These are phyloP conservation scores for Scleroderma citrinum DNA, from an alignment of 768 basidiomycete genomes.

Conservation along the genomic window DNA sequence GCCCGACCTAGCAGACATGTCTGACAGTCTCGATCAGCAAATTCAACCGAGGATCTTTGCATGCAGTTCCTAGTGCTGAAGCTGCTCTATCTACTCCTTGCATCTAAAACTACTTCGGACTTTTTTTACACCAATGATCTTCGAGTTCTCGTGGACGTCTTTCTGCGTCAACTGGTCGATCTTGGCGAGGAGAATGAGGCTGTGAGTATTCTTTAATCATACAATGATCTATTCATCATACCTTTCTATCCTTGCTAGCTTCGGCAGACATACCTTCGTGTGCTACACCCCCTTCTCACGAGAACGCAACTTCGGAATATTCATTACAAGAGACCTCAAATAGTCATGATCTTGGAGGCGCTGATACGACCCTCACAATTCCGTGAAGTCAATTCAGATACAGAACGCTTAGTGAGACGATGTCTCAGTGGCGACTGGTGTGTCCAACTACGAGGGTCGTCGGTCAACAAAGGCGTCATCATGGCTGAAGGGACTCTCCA, in stretches of 20 bases:
- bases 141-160: slow-evolving; percentile 93
- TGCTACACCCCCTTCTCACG: slow-evolving; percentile 89
- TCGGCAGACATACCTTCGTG: slow-evolving; percentile 94
- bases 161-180: slow-evolving; percentile 88
- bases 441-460: slow-evolving; percentile 51
- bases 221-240: neutral
- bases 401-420: slow-evolving; percentile 84
- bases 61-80: slow-evolving; percentile 94
- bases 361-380: slow-evolving; percentile 69
- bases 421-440: slow-evolving; percentile 89
- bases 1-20: neutral
- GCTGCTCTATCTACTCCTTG: slow-evolving; percentile 90
- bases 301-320: slow-evolving; percentile 83
- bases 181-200: slow-evolving; percentile 92
- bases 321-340: slow-evolving; percentile 90
- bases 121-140: slow-evolving; percentile 99
- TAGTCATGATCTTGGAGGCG: slow-evolving; percentile 76
- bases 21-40: slow-evolving; percentile 43
- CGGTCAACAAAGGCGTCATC: slow-evolving; percentile 22
- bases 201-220: slow-evolving; percentile 40
- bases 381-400: slow-evolving; percentile 81
- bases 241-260: slow-evolving; percentile 36
- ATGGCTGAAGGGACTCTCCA: slow-evolving; percentile 26
- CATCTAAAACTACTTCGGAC: slow-evolving; percentile 86
- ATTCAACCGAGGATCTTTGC: slow-evolving; percentile 85